Percentiles rank a stretch among this genome's conserved stretches.
Evolutionary conservation across 1,284 basidiomycete genomes (phyloP).

Genomic region (Ceratobasidium sp.): DNA sequence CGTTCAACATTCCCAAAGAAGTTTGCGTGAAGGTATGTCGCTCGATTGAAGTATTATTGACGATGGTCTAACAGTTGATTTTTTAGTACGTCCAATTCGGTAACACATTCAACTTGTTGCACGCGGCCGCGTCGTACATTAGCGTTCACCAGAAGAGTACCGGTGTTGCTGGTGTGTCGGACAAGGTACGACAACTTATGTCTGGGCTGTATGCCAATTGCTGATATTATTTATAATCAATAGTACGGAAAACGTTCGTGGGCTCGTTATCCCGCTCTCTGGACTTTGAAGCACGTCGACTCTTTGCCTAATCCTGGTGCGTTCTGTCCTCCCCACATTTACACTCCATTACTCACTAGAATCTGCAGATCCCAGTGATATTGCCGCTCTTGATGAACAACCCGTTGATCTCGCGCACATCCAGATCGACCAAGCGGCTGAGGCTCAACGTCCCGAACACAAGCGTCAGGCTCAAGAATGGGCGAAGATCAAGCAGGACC

Average conservation of each 20-base stretch:
- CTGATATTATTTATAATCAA: too few species aligned
- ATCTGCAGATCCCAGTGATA: constrained; percentile 81
- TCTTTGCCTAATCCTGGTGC: constrained; percentile 86
- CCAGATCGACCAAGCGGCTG: constrained; percentile 80
- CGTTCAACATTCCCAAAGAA: constrained; percentile 95
- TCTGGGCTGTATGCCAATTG: background rate
- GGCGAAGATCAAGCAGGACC: constrained; percentile 91
- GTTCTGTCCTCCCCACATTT: background rate
- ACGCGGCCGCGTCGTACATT: constrained; percentile 91
- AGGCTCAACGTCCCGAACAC: constrained; percentile 85
- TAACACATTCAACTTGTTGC: constrained; percentile 94
- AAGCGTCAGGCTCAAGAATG: constrained; percentile 94
- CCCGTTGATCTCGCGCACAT: constrained; percentile 78
- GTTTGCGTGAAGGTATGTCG: constrained; percentile 77
- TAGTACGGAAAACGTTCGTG: constrained; percentile 90
- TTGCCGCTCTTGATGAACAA: constrained; percentile 86
- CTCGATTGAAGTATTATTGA: background rate
- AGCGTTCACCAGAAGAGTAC: constrained; percentile 90
- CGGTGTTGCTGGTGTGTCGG: constrained; percentile 93
- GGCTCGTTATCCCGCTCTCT: constrained; percentile 93
- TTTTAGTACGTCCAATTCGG: constrained; percentile 87
- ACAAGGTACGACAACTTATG: constrained; percentile 63
- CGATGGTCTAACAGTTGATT: background rate
- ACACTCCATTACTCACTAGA: constrained; percentile 1
- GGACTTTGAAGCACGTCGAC: constrained; percentile 94